Percentiles rank a stretch among this genome's conserved stretches.
These are phyloP conservation scores for Gautieria morchelliformis DNA, from an alignment of 768 basidiomycete species.

Conservation along the genomic window DNA sequence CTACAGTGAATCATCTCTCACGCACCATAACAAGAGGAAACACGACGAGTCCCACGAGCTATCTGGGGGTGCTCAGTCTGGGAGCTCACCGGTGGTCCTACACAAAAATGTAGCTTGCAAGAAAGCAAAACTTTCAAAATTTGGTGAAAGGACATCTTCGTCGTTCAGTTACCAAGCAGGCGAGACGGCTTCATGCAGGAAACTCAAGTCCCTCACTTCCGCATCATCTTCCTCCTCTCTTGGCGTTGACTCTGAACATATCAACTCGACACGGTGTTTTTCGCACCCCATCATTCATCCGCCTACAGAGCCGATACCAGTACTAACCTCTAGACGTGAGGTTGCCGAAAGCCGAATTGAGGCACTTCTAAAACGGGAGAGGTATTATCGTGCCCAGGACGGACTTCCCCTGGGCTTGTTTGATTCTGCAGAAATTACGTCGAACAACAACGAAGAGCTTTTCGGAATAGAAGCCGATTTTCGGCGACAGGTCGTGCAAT, in stretches of 20 bases:
- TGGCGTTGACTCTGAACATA: not conserved
- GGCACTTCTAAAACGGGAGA: constrained; percentile 34
- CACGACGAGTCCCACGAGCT: not conserved
- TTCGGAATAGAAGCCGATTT: constrained; percentile 27
- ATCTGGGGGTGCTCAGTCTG: not conserved
- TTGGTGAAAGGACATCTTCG: not conserved
- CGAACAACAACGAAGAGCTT: constrained; percentile 6
- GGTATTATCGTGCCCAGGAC: constrained; percentile 26
- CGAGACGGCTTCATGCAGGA: not conserved
- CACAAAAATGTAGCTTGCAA: not conserved
- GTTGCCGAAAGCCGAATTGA: constrained; percentile 34
- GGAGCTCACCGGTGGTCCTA: not conserved
- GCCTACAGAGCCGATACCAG: constrained; percentile 25
- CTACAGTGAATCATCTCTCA: not conserved
- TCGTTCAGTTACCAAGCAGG: not conserved
- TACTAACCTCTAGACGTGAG: constrained; percentile 29
- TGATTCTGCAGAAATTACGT: constrained; percentile 4
- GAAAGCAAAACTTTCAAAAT: not conserved
- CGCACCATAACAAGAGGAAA: not conserved
- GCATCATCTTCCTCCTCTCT: not conserved
- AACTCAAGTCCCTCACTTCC: not conserved
- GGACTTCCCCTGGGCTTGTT: constrained; percentile 17
- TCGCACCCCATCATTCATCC: constrained; percentile 43
- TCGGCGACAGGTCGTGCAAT: constrained; percentile 28
- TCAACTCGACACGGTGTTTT: not conserved